phyloP scores from a whole-genome alignment of 129 eudicot genomes.

The Lonicera japonica region DNA sequence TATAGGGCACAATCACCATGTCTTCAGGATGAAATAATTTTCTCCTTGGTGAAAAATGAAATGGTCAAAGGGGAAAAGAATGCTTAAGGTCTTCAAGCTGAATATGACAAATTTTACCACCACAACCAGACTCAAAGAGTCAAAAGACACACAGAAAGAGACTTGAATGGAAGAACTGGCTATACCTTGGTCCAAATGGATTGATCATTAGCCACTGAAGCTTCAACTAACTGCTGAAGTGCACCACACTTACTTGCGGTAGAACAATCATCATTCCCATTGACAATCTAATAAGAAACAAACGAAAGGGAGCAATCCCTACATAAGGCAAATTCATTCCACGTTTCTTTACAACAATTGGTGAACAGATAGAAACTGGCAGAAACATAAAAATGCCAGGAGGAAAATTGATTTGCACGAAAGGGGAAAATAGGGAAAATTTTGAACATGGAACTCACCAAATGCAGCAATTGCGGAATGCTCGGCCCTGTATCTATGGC shows the following conservation, averaged over 20 bases:
- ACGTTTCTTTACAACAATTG: neutral
- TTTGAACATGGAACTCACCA: conserved; percentile 35
- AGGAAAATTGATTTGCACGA: neutral
- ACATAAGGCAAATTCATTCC: neutral
- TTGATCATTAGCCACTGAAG: conserved; percentile 58
- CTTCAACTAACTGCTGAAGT: conserved; percentile 79
- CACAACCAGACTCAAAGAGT: no score
- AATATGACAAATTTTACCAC: no score
- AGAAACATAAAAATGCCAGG: neutral
- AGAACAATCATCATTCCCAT: conserved; percentile 59
- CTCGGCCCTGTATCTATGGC: conserved; percentile 62
- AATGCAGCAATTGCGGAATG: conserved; percentile 82
- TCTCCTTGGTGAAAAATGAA: no score
- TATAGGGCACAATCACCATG: no score
- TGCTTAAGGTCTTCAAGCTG: no score
- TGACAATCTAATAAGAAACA: conserved; percentile 48
- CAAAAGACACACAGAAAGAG: no score
- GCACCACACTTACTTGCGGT: conserved; percentile 50
- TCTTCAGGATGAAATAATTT: no score
- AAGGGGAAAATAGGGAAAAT: neutral
- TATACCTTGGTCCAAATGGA: conserved; percentile 87
- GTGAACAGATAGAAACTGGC: neutral
- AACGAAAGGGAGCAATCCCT: conserved; percentile 7
- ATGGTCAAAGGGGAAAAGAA: neutral
- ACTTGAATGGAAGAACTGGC: neutral